Base-by-base conservation (phyloP, 495 filamentous ascomycete genomes). In the Lepidopterella palustris region DNA sequence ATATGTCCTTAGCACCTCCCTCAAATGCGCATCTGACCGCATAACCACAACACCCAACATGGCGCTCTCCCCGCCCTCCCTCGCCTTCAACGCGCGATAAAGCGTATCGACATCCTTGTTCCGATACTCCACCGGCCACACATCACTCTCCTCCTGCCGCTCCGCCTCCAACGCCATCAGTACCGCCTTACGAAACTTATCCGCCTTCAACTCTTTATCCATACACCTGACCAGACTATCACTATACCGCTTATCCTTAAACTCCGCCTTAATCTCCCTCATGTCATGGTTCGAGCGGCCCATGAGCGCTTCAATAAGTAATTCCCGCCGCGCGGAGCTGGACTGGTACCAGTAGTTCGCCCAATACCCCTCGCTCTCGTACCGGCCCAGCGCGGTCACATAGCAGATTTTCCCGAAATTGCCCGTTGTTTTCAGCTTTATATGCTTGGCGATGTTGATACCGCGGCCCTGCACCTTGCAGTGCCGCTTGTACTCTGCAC, bases 301-400 rank as follows among this genome's bases (percentile, higher is more conserved):
- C 80, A 97, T 93, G 13, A 98, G 75, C 9, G 85, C 82, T 70
- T 98, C 93, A 67, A 98, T 97, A 45, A 98, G 80, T 21, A 98
- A 76, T 70, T 98, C 73, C 0, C 73, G 58, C 13, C 65, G 54
- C 18, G 62, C 66, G 4, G 48, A 55, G 50, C 69, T 61, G 32
- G 87, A 86, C 70, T 97, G 93, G 75, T 97, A 98, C 85, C 92
- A 98, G 73, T 89, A 95, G 68, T 97, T 98, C 47, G 95, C 92
- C 90, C 93, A 98, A 78, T 93, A 97, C 1, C 89, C 92, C 71
- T 98, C 93, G 53, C 82, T 85, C 76, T 97, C 93, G 87, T 90
- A 98, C 47, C 83, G 79, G 2, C 95, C 93, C 0, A 97, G 82
- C 9, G 93, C 92, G 5, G 88, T 90, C 4, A 89, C 87, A 70